Evolutionary conservation across 345 rosid species (phyloP), one percentile per base, ranked within the genome.

Genomic region (Trapa bicornis): DNA sequence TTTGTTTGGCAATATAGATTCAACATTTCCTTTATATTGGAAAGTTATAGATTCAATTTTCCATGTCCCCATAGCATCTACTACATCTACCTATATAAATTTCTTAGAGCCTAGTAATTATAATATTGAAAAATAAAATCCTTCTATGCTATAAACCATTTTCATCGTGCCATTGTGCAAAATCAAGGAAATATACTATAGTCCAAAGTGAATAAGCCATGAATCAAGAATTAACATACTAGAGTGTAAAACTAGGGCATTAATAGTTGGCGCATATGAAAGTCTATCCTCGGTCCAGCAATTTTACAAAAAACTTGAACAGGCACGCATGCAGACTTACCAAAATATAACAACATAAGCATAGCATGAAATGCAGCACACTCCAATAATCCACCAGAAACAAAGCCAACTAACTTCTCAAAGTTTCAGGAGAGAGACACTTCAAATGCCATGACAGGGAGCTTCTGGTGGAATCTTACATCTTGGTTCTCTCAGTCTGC

Each of bases 401-500:
- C 54, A 50, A 50, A 50, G 11, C 54, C 54, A 50, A 50, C 11
- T 17, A 15, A 9, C 8, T 50, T 50, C 54, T 50, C 17, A 22
- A 15, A 9, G 11, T 50, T 17, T 50, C 54, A 50, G 29, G 54
- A 50, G 54, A 50, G 54, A 50, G 9, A 10, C 54, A 3, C 54
- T 50, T 50, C 11, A 50, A 50, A 17, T 17, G 17, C 54, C 54
- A 50, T 15, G 54, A 50, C 11, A 50, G 9, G 54, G 15, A 50
- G 54, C 54, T 50, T 50, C 54, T 10, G 54, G 54, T 15, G 5
- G 54, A 50, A 50, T 43, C 54, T 50, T 50, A 2, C 11, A 61
- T 61, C 29, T 22, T 22, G 29, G 29, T 22, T 50, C 5, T 50
- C 5, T 66, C 78, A 85, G 64, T 85, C 87, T 0, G 90, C 88